phyloP scores from a whole-genome alignment of 768 basidiomycete species.

The Amanita fuliginea region DNA sequence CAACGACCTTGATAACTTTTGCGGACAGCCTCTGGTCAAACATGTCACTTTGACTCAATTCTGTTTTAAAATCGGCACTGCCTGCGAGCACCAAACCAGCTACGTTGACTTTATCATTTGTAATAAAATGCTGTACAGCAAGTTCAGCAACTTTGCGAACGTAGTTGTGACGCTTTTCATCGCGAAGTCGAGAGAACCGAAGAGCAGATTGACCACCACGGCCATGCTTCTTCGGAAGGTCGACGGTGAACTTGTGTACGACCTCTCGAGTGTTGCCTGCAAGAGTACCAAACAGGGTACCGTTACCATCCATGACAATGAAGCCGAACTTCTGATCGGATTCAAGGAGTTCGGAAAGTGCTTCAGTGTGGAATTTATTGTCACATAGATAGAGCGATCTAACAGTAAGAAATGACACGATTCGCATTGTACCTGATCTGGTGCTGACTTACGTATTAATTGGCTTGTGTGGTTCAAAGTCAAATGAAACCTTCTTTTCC shows the following conservation, averaged over 20 bases:
- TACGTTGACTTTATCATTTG: slow-evolving; percentile 96
- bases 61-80: slow-evolving; percentile 98
- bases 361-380: slow-evolving; percentile 99
- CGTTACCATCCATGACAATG: slow-evolving; percentile 99
- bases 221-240: slow-evolving; percentile 98
- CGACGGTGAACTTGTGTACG: slow-evolving; percentile 97
- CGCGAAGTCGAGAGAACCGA: slow-evolving; percentile 98
- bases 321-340: slow-evolving; percentile 97
- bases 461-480: slow-evolving; percentile 97
- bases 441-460: slow-evolving; percentile 82
- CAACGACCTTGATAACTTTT: slow-evolving; percentile 96
- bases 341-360: slow-evolving; percentile 90
- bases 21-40: slow-evolving; percentile 82
- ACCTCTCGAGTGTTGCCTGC: slow-evolving; percentile 97
- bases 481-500: slow-evolving; percentile 98
- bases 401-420: slow-evolving; percentile 7
- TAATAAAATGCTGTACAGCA: slow-evolving; percentile 97
- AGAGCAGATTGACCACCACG: slow-evolving; percentile 99
- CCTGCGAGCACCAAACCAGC: slow-evolving; percentile 93
- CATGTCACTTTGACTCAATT: slow-evolving; percentile 92
- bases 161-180: slow-evolving; percentile 99
- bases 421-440: neutral
- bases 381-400: slow-evolving; percentile 98
- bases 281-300: slow-evolving; percentile 90
- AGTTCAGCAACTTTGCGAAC: slow-evolving; percentile 97